Evolutionary conservation across 306 rosid species (phyloP).

Genomic region (Pterocarpus macrocarpus): DNA sequence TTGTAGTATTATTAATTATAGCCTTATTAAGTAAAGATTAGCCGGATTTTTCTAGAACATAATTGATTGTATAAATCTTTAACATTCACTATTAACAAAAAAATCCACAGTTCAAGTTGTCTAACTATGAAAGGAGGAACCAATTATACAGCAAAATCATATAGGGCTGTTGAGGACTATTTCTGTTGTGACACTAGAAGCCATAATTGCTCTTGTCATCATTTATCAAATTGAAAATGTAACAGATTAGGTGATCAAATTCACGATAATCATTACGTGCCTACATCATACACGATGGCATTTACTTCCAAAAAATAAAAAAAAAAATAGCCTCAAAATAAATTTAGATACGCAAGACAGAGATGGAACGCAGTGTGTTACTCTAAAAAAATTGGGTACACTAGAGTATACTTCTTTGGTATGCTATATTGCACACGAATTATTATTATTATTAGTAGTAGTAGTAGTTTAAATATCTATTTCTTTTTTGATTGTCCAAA

Average conservation of each 20-base stretch:
- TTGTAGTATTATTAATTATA: conserved; percentile 2
- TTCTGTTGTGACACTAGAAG: background rate
- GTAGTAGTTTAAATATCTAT: background rate
- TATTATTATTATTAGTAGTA: too few relatives aligned
- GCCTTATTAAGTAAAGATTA: conserved; percentile 24
- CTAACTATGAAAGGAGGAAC: background rate
- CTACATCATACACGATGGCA: conserved; percentile 16
- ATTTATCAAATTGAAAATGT: background rate
- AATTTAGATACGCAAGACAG: background rate
- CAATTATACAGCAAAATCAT: background rate
- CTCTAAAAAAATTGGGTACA: too few relatives aligned
- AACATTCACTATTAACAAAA: conserved; percentile 16
- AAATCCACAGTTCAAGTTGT: background rate
- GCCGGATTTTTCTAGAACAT: conserved; percentile 17
- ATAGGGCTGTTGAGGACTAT: background rate
- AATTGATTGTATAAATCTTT: conserved; percentile 17
- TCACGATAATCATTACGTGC: background rate
- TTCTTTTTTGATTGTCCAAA: background rate
- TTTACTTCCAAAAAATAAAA: background rate
- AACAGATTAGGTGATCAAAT: background rate
- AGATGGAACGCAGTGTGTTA: background rate
- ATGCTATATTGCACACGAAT: background rate
- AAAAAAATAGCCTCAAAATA: background rate
- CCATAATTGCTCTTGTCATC: background rate
- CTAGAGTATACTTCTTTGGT: too few relatives aligned